phyloP scores from a whole-genome alignment of 164 flowering plant genomes.

The Vitis amurensis region DNA sequence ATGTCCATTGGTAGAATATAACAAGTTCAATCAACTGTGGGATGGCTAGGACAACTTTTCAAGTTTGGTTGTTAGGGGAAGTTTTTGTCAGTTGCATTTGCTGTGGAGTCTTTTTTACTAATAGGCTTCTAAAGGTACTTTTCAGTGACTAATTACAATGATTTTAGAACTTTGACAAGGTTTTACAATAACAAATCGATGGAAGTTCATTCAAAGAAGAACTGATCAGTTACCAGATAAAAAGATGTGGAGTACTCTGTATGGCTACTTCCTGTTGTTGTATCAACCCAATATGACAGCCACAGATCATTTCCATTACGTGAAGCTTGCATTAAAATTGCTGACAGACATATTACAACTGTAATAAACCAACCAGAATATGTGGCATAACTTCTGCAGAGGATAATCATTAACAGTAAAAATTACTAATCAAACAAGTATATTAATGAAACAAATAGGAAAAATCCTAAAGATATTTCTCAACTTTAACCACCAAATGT shows the following conservation, averaged over 20 bases:
- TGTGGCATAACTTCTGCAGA: constrained; percentile 75
- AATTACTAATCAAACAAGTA: neutral
- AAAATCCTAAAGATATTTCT: neutral
- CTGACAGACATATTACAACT: constrained; percentile 61
- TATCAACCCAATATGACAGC: constrained; percentile 96
- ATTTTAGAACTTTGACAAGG: no score
- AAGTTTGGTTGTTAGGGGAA: no score
- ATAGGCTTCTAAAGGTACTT: no score
- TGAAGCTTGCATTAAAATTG: constrained; percentile 93
- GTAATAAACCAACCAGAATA: constrained; percentile 76
- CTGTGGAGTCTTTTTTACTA: no score
- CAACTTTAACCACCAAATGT: neutral
- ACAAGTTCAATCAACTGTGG: no score
- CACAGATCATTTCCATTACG: constrained; percentile 98
- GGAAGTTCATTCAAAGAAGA: neutral
- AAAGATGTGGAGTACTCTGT: constrained; percentile 51
- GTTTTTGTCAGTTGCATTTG: no score
- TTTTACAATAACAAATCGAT: neutral
- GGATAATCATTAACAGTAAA: constrained; percentile 7
- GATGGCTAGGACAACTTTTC: no score
- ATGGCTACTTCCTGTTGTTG: constrained; percentile 34
- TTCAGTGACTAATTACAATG: no score
- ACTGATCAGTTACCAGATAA: constrained; percentile 61
- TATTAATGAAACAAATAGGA: neutral
- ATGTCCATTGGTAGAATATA: no score